These are phyloP conservation scores for Pezicula carpinea DNA, from an alignment of 2,329 filamentous ascomycete species.

Conservation along the genomic window DNA sequence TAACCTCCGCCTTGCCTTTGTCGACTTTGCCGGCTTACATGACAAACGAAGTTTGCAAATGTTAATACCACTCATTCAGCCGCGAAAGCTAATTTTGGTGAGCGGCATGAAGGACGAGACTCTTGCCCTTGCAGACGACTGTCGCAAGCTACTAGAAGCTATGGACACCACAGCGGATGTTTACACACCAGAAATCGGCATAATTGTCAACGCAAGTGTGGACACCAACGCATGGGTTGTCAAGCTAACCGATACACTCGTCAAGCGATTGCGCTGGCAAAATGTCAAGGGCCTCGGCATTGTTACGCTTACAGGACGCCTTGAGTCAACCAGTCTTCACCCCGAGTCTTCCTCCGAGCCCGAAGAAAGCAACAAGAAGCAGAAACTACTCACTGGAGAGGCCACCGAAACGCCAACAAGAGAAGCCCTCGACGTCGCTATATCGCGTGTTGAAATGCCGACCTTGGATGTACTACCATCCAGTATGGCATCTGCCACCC, in stretches of 20 bases:
- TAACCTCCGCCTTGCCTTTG: conserved; percentile 73
- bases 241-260: conserved; percentile 78
- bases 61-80: conserved; percentile 89
- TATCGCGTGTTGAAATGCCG: conserved; percentile 14
- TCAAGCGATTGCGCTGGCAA: conserved; percentile 90
- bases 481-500: conserved; percentile 64
- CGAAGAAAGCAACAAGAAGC: conserved; percentile 39
- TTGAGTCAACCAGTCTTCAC: conserved; percentile 48
- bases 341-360: conserved; percentile 31
- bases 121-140: conserved; percentile 70
- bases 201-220: conserved; percentile 80
- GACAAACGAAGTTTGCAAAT: conserved; percentile 92
- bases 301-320: conserved; percentile 80
- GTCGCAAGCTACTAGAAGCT: conserved; percentile 59
- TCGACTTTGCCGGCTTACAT: conserved; percentile 90
- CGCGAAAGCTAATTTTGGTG: conserved; percentile 90
- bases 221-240: conserved; percentile 98
- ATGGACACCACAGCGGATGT: conserved; percentile 58
- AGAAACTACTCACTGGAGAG: conserved; percentile 39
- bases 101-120: conserved; percentile 79
- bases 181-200: conserved; percentile 74
- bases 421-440: conserved; percentile 15
- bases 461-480: conserved; percentile 46
- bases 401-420: conserved; percentile 26
- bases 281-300: conserved; percentile 85